Evolutionary conservation across 2,329 filamentous ascomycete genomes (phyloP), one percentile per base, ranked within the genome.

Genomic region (Moelleriella libera): DNA sequence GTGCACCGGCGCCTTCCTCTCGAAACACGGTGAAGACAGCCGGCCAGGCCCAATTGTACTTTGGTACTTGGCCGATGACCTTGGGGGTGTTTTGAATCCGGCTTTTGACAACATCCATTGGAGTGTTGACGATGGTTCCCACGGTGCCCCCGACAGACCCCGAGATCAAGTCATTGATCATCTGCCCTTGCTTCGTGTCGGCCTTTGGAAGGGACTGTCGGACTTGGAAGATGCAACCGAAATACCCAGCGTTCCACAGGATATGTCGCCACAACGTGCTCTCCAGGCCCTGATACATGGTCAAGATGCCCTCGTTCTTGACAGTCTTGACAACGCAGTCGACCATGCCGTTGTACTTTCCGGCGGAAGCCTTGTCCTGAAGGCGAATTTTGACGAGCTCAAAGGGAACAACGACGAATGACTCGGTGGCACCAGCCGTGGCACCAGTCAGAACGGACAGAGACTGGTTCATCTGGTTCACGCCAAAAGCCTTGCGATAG

Each of bases 1-100:
- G 72, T 40, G 92, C 92, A 44, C 68, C 69, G 63, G 95, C 90
- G 5, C 92, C 92, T 68, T 98, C 92, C 70, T 98, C 92, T 69
- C 80, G 87, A 68, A 88, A 82, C 51, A 98, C 87, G 6, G 86
- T 92, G 48, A 77, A 82, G 45, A 96, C 73, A 28, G 88, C 82
- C 44, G 88, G 86, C 78, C 83, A 95, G 32, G 92, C 92, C 92
- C 92, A 98, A 78, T 97, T 96, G 74, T 98, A 98, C 76, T 98
- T 98, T 61, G 86, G 86, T 28, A 80, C 69, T 47, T 78, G 73
- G 5, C 92, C 92, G n/a, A 84, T 65, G 40, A 94, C 71, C 73
- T 85, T 90, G 55, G 85, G 75, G 48, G 80, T 88, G 70, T 98
- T 98, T 69, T 98, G 92, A 56, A 98, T 98, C 53, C 92, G 83